Percentiles rank a stretch among this genome's conserved stretches.
These are phyloP conservation scores for Cucurbita pepo DNA, from an alignment of 306 rosid genomes.

Conservation along the genomic window DNA sequence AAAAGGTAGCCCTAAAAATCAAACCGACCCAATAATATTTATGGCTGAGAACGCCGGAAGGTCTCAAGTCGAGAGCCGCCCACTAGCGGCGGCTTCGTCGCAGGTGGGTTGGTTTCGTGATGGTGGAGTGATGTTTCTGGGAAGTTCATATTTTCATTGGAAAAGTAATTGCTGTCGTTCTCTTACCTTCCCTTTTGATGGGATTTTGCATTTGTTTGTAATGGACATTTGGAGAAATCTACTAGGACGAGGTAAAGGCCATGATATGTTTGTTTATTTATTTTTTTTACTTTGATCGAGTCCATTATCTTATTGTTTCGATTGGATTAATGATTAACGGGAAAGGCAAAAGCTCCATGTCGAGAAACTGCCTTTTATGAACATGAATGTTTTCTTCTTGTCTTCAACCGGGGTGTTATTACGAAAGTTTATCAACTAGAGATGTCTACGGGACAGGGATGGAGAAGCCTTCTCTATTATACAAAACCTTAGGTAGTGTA, in stretches of 20 bases:
- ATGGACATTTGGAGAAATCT: slow-evolving; percentile 9
- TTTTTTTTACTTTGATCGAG: not conserved
- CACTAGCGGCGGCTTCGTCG: not conserved
- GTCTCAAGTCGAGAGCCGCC: not conserved
- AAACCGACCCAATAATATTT: not conserved
- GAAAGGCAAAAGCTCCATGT: not conserved
- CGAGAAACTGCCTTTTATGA: not conserved
- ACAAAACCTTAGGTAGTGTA: no score
- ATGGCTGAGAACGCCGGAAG: not conserved
- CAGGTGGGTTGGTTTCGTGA: not conserved
- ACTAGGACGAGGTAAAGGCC: slow-evolving; percentile 15
- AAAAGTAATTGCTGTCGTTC: no score
- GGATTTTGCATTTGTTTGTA: not conserved
- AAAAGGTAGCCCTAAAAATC: not conserved
- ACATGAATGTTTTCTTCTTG: no score
- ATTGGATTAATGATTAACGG: not conserved
- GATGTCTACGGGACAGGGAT: no score
- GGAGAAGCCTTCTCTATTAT: no score
- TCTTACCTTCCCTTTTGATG: not conserved
- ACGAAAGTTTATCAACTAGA: no score
- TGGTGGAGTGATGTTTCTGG: not conserved
- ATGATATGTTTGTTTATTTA: not conserved
- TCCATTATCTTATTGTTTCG: not conserved
- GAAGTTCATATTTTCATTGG: not conserved
- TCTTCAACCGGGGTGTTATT: no score